These are phyloP conservation scores for Astrothelium macrocarpum DNA, from an alignment of 495 filamentous ascomycete species.

Conservation along the genomic window DNA sequence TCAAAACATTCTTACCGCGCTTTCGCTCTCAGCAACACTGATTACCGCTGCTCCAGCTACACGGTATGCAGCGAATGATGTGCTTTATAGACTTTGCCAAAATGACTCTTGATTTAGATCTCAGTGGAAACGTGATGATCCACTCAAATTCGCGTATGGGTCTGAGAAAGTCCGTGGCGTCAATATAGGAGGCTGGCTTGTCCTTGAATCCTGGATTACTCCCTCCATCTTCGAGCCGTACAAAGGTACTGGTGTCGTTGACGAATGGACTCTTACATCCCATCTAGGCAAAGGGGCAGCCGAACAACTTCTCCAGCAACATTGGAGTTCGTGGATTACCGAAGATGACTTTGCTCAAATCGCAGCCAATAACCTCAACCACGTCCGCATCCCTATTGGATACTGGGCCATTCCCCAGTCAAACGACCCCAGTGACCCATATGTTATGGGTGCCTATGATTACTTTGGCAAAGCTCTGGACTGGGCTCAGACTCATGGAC, in stretches of 20 bases:
- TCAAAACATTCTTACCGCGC: not conserved
- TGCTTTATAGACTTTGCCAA: not conserved
- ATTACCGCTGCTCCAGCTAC: not conserved
- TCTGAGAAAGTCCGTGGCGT: constrained; percentile 38
- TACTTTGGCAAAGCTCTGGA: constrained; percentile 54
- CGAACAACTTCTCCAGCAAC: constrained; percentile 23
- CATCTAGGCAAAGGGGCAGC: constrained; percentile 30
- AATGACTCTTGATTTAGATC: not conserved
- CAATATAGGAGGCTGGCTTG: constrained; percentile 43
- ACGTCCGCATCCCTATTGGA: constrained; percentile 69
- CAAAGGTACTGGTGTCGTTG: constrained; percentile 25
- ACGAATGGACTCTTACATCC: constrained; percentile 16
- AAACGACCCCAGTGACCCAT: constrained; percentile 51
- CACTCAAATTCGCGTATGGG: constrained; percentile 28
- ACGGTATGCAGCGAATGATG: not conserved
- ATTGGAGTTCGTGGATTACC: constrained; percentile 51
- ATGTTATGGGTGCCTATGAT: constrained; percentile 62
- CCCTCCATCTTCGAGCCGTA: constrained; percentile 36
- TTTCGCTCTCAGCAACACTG: not conserved
- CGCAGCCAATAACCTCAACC: constrained; percentile 55
- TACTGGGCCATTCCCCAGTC: constrained; percentile 54
- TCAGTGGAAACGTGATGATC: constrained; percentile 19
- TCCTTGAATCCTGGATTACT: constrained; percentile 43
- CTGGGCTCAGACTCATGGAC: constrained; percentile 54
- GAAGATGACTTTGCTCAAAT: constrained; percentile 59